Percentiles rank a stretch among this genome's conserved stretches.
Conservation (phyloP, 2,329 filamentous ascomycete species). For the Neopestalotiopsis sp. region DNA sequence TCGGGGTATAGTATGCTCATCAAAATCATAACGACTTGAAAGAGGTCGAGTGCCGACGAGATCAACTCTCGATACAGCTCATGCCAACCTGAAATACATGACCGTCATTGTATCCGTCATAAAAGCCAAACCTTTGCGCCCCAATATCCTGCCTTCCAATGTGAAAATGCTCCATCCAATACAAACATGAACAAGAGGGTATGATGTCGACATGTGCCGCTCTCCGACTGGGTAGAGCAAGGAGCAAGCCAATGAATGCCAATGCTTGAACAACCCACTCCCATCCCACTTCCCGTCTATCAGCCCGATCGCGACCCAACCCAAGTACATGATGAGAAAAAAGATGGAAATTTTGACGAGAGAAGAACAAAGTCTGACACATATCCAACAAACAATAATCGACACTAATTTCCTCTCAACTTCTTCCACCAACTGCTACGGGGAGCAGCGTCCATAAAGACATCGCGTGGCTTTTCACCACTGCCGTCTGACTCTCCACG, state of each 20-base stretch:
- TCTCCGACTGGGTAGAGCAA: background rate
- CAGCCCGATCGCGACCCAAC: constrained; percentile 18
- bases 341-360: background rate
- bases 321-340: background rate
- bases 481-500: constrained; percentile 39
- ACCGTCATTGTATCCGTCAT: background rate
- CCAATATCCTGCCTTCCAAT: constrained; percentile 2
- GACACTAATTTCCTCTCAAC: constrained; percentile 44
- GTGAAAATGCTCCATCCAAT: constrained; percentile 13
- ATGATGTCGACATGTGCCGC: constrained; percentile 5
- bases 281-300: constrained; percentile 2
- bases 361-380: constrained; percentile 12
- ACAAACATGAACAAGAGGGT: constrained; percentile 4
- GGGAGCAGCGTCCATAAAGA: constrained; percentile 52
- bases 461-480: constrained; percentile 44
- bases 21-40: constrained; percentile 5
- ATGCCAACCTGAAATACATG: constrained; percentile 7
- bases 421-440: constrained; percentile 67
- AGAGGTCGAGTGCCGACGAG: background rate
- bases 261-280: constrained; percentile 2
- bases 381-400: constrained; percentile 14
- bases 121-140: background rate
- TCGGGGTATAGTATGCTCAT: constrained; percentile 11
- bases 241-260: constrained; percentile 1
- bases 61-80: background rate